Base-by-base conservation (phyloP, 2,329 filamentous ascomycete genomes). In the Onygenales sp. region DNA sequence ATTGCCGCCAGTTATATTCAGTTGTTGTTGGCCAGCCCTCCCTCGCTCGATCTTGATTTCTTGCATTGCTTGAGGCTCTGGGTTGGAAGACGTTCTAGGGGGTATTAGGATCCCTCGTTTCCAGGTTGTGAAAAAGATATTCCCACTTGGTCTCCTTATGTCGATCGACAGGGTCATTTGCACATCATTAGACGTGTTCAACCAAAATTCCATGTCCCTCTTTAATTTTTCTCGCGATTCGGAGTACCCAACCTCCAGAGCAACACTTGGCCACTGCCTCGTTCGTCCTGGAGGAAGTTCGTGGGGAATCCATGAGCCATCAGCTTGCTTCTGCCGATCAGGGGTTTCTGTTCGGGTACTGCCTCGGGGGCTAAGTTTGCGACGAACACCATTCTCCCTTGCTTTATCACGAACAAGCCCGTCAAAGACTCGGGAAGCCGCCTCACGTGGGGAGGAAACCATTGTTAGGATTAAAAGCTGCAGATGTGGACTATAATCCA, bases 191-290 rank as follows among this genome's bases (percentile, higher is more conserved):
- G 42, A 47, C 3, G 2, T 2, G 34, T 32, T 45, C 11, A 52
- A 42, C 51, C 51, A 52, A 27, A 27, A 52, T 47, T 46, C 33
- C 42, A 47, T 46, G 9, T 52, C 51, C n/a, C 27, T 39, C 33
- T 52, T 52, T 21, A 52, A 4, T 21, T 52, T 45, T 39, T 46
- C 51, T n/a, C n/a, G 32, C 7, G 51, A 39, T 52, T 52, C 51
- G 4, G 51, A 47, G 11, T 33, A 52, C 9, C 40, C 51, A 32
- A 47, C 51, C 33, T 52, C 51, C 17, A 52, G 11, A 2, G 51
- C 51, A 11, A 52, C 42, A 40, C 42, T 52, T 9, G 51, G 51
- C 51, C 42, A 52, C 10, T 47, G 27, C 4, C 3, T 17, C 13
- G 33, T 31, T 39, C 51, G 34, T 46, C 51, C 51, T 13, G 42